Evolutionary conservation across 164 flowering plant species (phyloP).

Genomic region (Vitis labrusca): DNA sequence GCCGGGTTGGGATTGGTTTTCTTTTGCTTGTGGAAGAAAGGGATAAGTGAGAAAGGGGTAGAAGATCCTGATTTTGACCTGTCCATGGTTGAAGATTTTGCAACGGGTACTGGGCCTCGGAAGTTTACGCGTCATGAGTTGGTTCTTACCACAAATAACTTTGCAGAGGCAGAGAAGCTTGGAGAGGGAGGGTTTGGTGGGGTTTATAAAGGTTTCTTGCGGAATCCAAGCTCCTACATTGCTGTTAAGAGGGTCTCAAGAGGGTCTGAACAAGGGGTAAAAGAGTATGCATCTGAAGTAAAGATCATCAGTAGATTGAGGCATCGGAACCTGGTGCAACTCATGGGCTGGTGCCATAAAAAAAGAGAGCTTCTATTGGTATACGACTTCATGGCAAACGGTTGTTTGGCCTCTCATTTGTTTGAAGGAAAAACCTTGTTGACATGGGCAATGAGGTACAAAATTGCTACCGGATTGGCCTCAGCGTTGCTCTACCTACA

Average conservation of each 20-base stretch:
- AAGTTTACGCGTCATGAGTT: background rate
- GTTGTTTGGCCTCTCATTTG: background rate
- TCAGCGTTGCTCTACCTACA: conserved; percentile 6
- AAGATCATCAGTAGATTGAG: conserved; percentile 20
- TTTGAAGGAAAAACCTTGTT: background rate
- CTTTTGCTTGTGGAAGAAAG: background rate
- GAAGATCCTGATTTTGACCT: background rate
- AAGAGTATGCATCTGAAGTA: conserved; percentile 26
- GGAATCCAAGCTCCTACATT: conserved; percentile 6
- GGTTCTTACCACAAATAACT: background rate
- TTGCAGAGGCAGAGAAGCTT: background rate
- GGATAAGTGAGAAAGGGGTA: background rate
- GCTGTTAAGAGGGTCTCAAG: conserved; percentile 26
- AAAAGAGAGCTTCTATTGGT: background rate
- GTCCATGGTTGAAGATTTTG: conserved; percentile 11
- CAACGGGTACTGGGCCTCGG: conserved; percentile 11
- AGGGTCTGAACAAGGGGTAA: conserved; percentile 26
- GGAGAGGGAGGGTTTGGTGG: conserved; percentile 5
- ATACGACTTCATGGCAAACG: conserved; percentile 5
- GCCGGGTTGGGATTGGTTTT: background rate
- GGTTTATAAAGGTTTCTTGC: conserved; percentile 1
- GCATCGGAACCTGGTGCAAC: background rate
- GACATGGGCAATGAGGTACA: conserved; percentile 1
- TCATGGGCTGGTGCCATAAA: conserved; percentile 2
- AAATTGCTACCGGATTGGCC: background rate